Percentiles rank a stretch among this genome's conserved stretches.
Conservation (phyloP, 2,329 filamentous ascomycete species). For the Pezicula neosporulosa region DNA sequence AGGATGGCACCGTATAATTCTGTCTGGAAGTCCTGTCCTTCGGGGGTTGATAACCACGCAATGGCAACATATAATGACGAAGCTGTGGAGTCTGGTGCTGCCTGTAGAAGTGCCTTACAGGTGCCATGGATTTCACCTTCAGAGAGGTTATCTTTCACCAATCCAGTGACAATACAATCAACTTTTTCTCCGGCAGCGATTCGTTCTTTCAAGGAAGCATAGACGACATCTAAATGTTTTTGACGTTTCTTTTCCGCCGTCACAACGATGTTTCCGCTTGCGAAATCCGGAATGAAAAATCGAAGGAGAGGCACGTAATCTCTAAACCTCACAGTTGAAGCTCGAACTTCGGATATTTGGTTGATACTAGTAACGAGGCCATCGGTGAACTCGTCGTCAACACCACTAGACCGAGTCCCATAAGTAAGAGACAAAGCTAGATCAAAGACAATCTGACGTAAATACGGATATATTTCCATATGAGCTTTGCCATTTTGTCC, state of each 20-base stretch:
- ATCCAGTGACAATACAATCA: constrained; percentile 5
- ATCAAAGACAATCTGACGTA: constrained; percentile 21
- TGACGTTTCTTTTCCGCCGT: constrained; percentile 7
- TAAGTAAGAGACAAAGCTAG: constrained; percentile 20
- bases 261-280: constrained; percentile 1
- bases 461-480: constrained; percentile 17
- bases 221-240: constrained; percentile 5
- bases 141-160: constrained; percentile 15
- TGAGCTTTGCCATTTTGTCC: constrained; percentile 11
- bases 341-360: constrained; percentile 18
- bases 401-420: constrained; percentile 17
- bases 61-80: constrained; percentile 17
- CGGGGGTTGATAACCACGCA: constrained; percentile 17
- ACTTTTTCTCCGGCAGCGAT: constrained; percentile 7
- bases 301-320: constrained; percentile 18
- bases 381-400: constrained; percentile 19
- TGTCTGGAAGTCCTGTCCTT: constrained; percentile 13
- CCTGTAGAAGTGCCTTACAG: constrained; percentile 21
- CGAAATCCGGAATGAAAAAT: constrained; percentile 4
- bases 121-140: constrained; percentile 21
- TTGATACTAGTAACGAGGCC: constrained; percentile 18
- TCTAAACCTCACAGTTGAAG: constrained; percentile 17
- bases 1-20: constrained; percentile 14
- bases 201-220: constrained; percentile 4
- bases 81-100: constrained; percentile 21